Conservation (phyloP, 1,284 basidiomycete genomes). For the Fomitopsis palustris region DNA sequence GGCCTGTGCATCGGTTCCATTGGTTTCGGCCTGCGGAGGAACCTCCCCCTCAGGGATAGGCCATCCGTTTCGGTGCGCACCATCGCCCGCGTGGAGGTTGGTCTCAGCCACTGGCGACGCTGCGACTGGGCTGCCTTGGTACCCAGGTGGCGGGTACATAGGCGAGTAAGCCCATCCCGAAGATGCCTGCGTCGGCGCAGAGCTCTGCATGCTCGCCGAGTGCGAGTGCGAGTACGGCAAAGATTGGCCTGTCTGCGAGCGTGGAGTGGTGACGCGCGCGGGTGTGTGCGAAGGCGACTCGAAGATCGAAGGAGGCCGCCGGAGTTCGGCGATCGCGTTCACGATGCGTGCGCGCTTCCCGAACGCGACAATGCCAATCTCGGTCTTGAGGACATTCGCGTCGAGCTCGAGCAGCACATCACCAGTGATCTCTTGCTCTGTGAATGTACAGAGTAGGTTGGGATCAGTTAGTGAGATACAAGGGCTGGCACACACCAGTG, state of each 20-base stretch:
- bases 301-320: slow-evolving; percentile 57
- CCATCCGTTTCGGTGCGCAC: slow-evolving; percentile 23
- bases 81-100: slow-evolving; percentile 32
- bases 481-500: slow-evolving; percentile 49
- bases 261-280: slow-evolving; percentile 23
- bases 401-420: slow-evolving; percentile 96
- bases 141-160: slow-evolving; percentile 15
- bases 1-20: slow-evolving; percentile 8
- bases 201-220: slow-evolving; percentile 37
- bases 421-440: slow-evolving; percentile 97
- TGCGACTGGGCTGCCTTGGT: slow-evolving; percentile 15
- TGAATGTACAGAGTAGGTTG: not conserved
- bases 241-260: slow-evolving; percentile 37
- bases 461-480: not conserved
- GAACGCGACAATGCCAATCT: slow-evolving; percentile 93
- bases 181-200: slow-evolving; percentile 35
- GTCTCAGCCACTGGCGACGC: slow-evolving; percentile 35
- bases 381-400: slow-evolving; percentile 86
- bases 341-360: slow-evolving; percentile 93
- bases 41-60: slow-evolving; percentile 29
- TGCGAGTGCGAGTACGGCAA: slow-evolving; percentile 42
- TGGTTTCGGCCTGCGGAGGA: slow-evolving; percentile 7
- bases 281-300: slow-evolving; percentile 24
- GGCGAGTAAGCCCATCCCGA: slow-evolving; percentile 31
- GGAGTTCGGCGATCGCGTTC: slow-evolving; percentile 91